Percentiles rank a stretch among this genome's conserved stretches.
These are phyloP conservation scores for Monosporascus sp. DNA, from an alignment of 2,329 filamentous ascomycete genomes.

Conservation along the genomic window DNA sequence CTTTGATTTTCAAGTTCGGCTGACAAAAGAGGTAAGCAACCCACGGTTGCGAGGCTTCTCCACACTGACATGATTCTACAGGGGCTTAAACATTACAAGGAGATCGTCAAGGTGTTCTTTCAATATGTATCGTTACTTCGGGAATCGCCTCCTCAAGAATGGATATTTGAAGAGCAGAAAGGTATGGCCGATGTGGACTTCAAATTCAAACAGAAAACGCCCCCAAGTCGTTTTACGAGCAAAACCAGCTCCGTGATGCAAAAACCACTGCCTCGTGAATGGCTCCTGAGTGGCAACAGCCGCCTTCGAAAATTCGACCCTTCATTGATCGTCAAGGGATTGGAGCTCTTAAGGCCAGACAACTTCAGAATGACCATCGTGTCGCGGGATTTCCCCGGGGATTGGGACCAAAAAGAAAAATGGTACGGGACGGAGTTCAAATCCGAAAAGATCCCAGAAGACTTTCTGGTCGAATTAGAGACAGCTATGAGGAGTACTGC, in stretches of 20 bases:
- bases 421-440: constrained; percentile 98
- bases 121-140: constrained; percentile 86
- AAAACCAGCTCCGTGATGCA: constrained; percentile 85
- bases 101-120: constrained; percentile 80
- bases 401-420: constrained; percentile 84
- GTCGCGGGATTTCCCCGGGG: constrained; percentile 76
- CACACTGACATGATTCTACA: constrained; percentile 20
- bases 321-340: constrained; percentile 66
- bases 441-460: constrained; percentile 69
- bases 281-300: constrained; percentile 75
- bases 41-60: neutral
- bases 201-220: constrained; percentile 89
- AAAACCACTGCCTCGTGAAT: constrained; percentile 78
- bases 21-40: constrained; percentile 71
- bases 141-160: constrained; percentile 75
- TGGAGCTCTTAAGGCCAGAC: constrained; percentile 74
- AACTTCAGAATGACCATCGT: constrained; percentile 84
- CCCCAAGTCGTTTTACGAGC: constrained; percentile 85
- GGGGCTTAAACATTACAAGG: constrained; percentile 73
- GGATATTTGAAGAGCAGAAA: constrained; percentile 93
- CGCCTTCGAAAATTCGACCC: constrained; percentile 77
- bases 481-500: constrained; percentile 55
- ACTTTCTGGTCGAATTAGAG: constrained; percentile 68
- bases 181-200: constrained; percentile 90
- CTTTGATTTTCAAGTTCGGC: constrained; percentile 72